phyloP scores from a whole-genome alignment of 1,284 basidiomycete genomes.

The Gymnopus androsaceus region DNA sequence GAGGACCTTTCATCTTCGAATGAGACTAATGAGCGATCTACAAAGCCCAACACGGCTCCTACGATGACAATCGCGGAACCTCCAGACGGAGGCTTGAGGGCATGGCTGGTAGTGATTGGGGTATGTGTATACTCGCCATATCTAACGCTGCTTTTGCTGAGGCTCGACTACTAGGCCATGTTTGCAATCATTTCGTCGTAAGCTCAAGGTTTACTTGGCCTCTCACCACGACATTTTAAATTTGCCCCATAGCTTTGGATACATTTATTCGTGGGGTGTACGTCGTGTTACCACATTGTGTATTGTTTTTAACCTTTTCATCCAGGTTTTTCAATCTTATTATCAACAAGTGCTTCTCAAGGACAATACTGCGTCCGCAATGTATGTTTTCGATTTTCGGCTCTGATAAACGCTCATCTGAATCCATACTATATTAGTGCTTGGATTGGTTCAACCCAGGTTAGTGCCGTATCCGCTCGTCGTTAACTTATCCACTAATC shows the following conservation, averaged over 20 bases:
- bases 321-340: conserved; percentile 45
- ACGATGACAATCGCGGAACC: too few species aligned
- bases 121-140: neutral
- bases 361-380: conserved; percentile 48
- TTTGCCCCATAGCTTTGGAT: conserved; percentile 3
- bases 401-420: conserved; percentile 10
- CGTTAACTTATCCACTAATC: too few species aligned
- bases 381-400: conserved; percentile 42
- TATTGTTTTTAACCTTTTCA: neutral
- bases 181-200: neutral
- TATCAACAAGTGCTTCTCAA: conserved; percentile 46
- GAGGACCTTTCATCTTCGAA: too few species aligned
- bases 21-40: too few species aligned
- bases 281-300: neutral
- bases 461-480: neutral
- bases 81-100: conserved; percentile 7
- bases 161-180: neutral
- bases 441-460: conserved; percentile 65
- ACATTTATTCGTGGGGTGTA: conserved; percentile 13
- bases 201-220: neutral
- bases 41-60: too few species aligned
- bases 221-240: neutral
- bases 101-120: conserved; percentile 12
- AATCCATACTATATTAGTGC: conserved; percentile 40
- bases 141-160: neutral